Evolutionary conservation across 805 yeast species (phyloP).

Genomic region (Candida parachauliodes): DNA sequence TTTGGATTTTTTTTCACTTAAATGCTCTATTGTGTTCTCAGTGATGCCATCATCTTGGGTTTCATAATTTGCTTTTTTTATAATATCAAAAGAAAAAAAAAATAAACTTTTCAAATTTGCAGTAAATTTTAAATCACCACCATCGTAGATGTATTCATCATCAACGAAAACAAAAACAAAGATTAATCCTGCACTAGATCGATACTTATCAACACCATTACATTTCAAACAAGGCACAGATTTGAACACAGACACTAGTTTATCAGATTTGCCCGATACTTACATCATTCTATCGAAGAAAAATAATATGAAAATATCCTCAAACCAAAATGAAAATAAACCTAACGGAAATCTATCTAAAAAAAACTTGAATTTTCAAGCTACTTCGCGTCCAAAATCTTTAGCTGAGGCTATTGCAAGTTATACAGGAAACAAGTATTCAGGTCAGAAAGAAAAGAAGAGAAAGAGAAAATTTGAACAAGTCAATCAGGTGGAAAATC

Average conservation of each 20-base stretch:
- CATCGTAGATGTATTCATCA: background rate
- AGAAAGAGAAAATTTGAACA: slow-evolving; percentile 24
- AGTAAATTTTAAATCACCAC: background rate
- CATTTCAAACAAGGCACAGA: slow-evolving; percentile 55
- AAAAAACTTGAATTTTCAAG: too few species aligned
- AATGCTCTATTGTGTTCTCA: too few species aligned
- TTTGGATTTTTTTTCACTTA: too few species aligned
- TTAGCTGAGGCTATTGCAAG: slow-evolving; percentile 60
- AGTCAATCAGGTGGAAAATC: slow-evolving; percentile 13
- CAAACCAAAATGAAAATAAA: too few species aligned
- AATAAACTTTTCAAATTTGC: slow-evolving; percentile 4
- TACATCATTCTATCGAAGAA: slow-evolving; percentile 41
- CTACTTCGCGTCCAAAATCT: slow-evolving; percentile 35
- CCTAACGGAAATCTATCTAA: background rate
- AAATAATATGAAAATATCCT: background rate
- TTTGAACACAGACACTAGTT: background rate
- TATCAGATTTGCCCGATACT: slow-evolving; percentile 4
- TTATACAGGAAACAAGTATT: slow-evolving; percentile 34
- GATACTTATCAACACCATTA: slow-evolving; percentile 59
- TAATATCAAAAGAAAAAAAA: slow-evolving; percentile 1
- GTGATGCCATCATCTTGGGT: too few species aligned
- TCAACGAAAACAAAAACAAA: background rate
- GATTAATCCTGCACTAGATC: slow-evolving; percentile 55
- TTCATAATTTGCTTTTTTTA: too few species aligned
- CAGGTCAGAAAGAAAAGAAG: slow-evolving; percentile 17